Evolutionary conservation across 345 rosid species (phyloP).

Genomic region (Camelina sativa): DNA sequence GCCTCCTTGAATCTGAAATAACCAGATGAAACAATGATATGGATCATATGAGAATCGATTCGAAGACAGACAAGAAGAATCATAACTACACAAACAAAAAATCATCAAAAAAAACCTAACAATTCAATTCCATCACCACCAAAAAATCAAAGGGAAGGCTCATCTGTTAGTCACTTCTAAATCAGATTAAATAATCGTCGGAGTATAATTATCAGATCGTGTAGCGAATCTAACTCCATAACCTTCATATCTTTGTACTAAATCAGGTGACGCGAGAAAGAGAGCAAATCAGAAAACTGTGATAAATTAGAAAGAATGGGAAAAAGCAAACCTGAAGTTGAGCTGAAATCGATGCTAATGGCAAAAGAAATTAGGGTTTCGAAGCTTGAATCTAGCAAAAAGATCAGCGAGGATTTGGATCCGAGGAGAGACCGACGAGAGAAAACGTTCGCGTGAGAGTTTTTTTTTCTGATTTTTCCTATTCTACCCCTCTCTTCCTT

Average conservation of each 20-base stretch:
- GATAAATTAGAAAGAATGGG: background rate
- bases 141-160: conserved; percentile 5
- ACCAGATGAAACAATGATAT: background rate
- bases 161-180: background rate
- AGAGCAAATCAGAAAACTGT: background rate
- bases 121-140: conserved; percentile 1
- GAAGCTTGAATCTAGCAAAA: conserved; percentile 31
- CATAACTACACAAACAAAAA: conserved; percentile 1
- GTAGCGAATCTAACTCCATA: conserved; percentile 16
- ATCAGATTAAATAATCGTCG: conserved; percentile 15
- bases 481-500: conserved; percentile 8
- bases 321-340: conserved; percentile 16
- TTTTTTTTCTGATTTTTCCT: conserved; percentile 17
- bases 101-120: conserved; percentile 19
- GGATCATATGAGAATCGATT: background rate
- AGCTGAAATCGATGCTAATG: conserved; percentile 16
- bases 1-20: conserved; percentile 19
- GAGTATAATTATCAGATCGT: background rate
- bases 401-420: conserved; percentile 3
- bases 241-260: too few species aligned
- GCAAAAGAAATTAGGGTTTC: conserved; percentile 29
- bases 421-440: conserved; percentile 27
- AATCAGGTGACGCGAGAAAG: conserved; percentile 8
- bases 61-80: background rate
- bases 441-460: conserved; percentile 11